Base-by-base conservation (phyloP, 495 filamentous ascomycete genomes). In the Hyaloscypha hepaticicola region DNA sequence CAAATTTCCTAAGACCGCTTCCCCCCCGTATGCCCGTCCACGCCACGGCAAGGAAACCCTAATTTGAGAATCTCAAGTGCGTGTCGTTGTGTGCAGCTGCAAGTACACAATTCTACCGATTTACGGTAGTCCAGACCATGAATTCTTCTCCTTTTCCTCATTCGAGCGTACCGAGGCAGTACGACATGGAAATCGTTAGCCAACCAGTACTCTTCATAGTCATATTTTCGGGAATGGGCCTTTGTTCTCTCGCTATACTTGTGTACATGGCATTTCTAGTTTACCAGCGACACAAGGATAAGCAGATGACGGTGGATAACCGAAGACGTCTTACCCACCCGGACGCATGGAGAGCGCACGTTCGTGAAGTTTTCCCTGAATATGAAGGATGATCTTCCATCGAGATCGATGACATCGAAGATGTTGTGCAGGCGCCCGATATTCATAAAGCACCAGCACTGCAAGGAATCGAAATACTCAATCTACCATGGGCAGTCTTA, bases 211-310 rank as follows among this genome's bases (percentile, higher is more conserved):
- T 61, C 12, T 55, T 68, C 22, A 26, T 68, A 26, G 33, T 64
- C 22, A 22, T 68, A 7, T 63, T 58, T 21, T 68, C 60, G 9
- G 50, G 51, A 29, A 64, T 52, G 22, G 61, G 55, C 11, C 24
- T 31, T 9, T 68, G 60, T 29, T 24, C 64, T 2, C 14, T 64
- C 7, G 28, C 38, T 19, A 61, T 57, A 19, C 25, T 60, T 4
- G 25, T 60, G 21, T 68, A 68, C 33, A 68, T 68, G 66, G 29
- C 56, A 24, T 41, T 60, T 21, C 12, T 45, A 4, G 4, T 45
- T 9, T 45, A 45, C 38, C 38, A 45, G 38, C 38, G 38, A 16
- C 9, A 16, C 1, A 9, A 16, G 38, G 19, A 19, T 16, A 45
- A 19, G 38, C 38, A 45, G 6, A 45, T 45, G 4, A 19, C 4